Evolutionary conservation across 371 early-diverging fungal genomes (phyloP).

Genomic region (Mucor mucedo): DNA sequence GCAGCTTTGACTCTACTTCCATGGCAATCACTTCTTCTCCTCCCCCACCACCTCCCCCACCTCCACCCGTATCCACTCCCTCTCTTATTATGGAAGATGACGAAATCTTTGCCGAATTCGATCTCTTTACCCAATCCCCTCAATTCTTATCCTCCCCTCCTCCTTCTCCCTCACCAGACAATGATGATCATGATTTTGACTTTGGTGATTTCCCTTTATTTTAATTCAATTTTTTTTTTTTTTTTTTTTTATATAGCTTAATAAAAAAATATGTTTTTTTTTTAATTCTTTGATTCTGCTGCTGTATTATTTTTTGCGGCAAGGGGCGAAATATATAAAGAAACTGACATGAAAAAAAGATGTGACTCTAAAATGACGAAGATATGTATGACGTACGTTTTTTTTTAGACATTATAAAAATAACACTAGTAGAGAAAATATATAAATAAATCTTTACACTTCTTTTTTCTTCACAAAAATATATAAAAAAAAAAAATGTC

Average conservation of each 20-base stretch:
- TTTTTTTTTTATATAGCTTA: too few species aligned
- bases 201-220: conserved; percentile 27
- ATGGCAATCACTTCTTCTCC: neutral
- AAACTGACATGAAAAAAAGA: too few species aligned
- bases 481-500: conserved; percentile 39
- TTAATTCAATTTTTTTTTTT: neutral
- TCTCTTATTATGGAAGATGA: conserved; percentile 14
- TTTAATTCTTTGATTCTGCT: neutral
- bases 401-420: too few species aligned
- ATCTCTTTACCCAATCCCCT: conserved; percentile 16
- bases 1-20: too few species aligned
- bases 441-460: too few species aligned
- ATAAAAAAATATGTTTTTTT: conserved; percentile 1
- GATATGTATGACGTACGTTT: neutral
- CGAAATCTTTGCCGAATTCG: conserved; percentile 26
- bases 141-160: conserved; percentile 8
- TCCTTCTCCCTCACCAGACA: conserved; percentile 22
- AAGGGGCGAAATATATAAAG: neutral
- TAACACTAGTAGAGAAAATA: too few species aligned
- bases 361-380: neutral
- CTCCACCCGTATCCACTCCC: neutral
- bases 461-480: neutral
- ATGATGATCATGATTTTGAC: conserved; percentile 15
- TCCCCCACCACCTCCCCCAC: neutral
- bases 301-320: neutral